Conservation (phyloP, 805 yeast genomes). For the Candida nitratophila region DNA sequence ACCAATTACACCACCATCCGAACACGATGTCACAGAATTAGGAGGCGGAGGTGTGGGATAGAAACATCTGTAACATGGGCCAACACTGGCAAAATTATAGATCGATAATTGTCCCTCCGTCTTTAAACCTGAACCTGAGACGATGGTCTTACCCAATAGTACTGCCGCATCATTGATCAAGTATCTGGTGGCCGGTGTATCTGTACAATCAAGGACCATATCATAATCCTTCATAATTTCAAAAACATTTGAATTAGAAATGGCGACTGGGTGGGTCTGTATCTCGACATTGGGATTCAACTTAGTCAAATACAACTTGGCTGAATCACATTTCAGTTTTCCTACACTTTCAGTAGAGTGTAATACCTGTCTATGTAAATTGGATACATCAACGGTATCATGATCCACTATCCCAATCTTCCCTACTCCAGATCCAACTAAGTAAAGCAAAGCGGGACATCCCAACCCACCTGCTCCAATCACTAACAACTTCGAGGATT, state of each 20-base stretch:
- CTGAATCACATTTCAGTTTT: constrained; percentile 70
- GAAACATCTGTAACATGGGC: constrained; percentile 94
- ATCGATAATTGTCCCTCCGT: constrained; percentile 87
- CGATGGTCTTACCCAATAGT: constrained; percentile 56
- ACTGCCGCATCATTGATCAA: constrained; percentile 82
- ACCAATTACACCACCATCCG: constrained; percentile 92
- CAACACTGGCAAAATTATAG: constrained; percentile 54
- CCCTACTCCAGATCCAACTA: constrained; percentile 87
- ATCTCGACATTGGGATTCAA: constrained; percentile 67
- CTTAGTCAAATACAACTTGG: constrained; percentile 41
- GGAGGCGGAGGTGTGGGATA: constrained; percentile 90
- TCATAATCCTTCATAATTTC: constrained; percentile 61
- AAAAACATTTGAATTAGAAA: constrained; percentile 53
- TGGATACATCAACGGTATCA: constrained; percentile 78
- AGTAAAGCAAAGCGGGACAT: constrained; percentile 79
- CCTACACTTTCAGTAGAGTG: constrained; percentile 69
- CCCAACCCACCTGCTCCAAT: constrained; percentile 98
- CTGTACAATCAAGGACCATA: constrained; percentile 86
- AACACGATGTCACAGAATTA: constrained; percentile 72
- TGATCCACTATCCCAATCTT: constrained; percentile 79
- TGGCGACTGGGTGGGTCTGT: constrained; percentile 41
- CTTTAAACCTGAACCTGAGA: constrained; percentile 88
- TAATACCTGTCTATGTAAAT: constrained; percentile 83
- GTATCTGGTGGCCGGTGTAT: constrained; percentile 82
- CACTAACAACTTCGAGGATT: constrained; percentile 55